phyloP scores from a whole-genome alignment of 2,329 filamentous ascomycete species.

The Trichoderma citrinoviride region DNA sequence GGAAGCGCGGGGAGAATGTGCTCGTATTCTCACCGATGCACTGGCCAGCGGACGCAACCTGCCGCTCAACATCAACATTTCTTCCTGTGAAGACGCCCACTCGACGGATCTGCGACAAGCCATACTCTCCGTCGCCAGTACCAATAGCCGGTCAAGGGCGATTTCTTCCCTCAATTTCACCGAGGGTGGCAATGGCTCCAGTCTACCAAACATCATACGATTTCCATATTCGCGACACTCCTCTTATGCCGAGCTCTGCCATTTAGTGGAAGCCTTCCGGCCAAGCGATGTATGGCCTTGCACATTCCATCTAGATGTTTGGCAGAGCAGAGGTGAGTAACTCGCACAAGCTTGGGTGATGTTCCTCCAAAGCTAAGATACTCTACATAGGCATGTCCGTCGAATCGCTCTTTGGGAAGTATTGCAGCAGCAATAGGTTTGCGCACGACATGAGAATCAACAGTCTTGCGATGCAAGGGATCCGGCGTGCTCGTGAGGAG shows the following conservation, averaged over 20 bases:
- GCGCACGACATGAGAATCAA: constrained; percentile 63
- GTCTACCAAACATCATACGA: constrained; percentile 44
- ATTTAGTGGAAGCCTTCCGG: constrained; percentile 64
- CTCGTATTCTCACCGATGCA: constrained; percentile 23
- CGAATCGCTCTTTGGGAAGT: constrained; percentile 64
- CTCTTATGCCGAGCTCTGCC: constrained; percentile 74
- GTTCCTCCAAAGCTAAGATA: background rate
- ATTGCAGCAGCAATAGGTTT: constrained; percentile 62
- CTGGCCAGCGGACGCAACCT: constrained; percentile 29
- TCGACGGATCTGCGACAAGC: constrained; percentile 18
- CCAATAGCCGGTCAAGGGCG: background rate
- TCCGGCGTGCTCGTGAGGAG: background rate
- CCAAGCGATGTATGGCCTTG: constrained; percentile 81
- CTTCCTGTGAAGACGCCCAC: constrained; percentile 23
- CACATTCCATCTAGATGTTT: constrained; percentile 63
- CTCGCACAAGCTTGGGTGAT: background rate
- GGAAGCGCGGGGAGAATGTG: background rate
- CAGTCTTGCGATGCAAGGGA: constrained; percentile 8
- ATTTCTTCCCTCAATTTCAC: background rate
- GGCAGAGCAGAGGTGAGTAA: constrained; percentile 52
- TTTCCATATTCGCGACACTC: constrained; percentile 92
- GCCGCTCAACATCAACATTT: constrained; percentile 28
- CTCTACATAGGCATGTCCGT: constrained; percentile 55
- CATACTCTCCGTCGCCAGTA: background rate
- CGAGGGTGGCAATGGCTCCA: background rate